phyloP scores from a whole-genome alignment of 306 rosid genomes.

The Castanopsis chinensis region DNA sequence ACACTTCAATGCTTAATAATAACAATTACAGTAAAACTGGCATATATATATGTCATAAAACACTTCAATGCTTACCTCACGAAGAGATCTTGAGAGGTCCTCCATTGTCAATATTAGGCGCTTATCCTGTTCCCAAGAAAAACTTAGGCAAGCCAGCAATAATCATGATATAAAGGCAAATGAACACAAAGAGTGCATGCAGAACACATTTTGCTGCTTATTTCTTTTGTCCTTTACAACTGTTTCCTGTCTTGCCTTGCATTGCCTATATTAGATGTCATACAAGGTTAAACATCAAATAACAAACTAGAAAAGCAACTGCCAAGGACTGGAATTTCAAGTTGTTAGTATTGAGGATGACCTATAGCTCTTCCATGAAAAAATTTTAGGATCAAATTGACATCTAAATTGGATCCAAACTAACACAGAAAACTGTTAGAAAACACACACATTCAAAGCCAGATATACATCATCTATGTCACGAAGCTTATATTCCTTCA shows the following conservation, averaged over 20 bases:
- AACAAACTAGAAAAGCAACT: not conserved
- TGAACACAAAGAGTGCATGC: not conserved
- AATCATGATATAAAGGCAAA: not conserved
- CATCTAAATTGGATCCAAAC: not conserved
- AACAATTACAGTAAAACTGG: not conserved
- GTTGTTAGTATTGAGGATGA: not conserved
- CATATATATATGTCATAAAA: not conserved
- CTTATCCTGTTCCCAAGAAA: slow-evolving; percentile 62
- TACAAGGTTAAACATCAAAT: slow-evolving; percentile 17
- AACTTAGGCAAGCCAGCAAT: slow-evolving; percentile 18
- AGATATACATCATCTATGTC: not conserved
- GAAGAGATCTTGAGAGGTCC: slow-evolving; percentile 73
- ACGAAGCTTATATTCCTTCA: not conserved
- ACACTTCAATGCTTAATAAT: too few relatives aligned
- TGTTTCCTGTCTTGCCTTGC: slow-evolving; percentile 83
- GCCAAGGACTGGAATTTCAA: not conserved
- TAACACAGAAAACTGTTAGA: not conserved
- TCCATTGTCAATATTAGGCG: slow-evolving; percentile 80
- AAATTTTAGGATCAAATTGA: not conserved
- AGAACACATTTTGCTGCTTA: slow-evolving; percentile 82
- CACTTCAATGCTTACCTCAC: slow-evolving; percentile 45
- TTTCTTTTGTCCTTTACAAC: slow-evolving; percentile 91
- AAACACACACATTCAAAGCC: not conserved
- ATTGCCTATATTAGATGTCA: slow-evolving; percentile 59
- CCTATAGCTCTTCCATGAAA: not conserved